Evolutionary conservation across 2,329 filamentous ascomycete genomes (phyloP), one percentile per base, ranked within the genome.

Genomic region (Pseudogymnoascus sp.): DNA sequence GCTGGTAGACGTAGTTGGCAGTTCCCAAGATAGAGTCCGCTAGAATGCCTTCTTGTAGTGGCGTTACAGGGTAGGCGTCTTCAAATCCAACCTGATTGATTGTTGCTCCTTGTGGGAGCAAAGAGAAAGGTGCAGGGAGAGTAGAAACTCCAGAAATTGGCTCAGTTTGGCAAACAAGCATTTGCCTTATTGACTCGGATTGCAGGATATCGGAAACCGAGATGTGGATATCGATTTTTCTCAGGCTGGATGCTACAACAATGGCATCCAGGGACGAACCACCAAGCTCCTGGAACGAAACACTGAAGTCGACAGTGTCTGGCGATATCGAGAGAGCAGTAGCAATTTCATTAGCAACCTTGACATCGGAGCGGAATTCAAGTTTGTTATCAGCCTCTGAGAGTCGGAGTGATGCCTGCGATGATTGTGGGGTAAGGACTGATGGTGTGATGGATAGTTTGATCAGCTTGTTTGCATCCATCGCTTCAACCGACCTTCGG

Each of bases 41-140:
- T 16, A 78, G 62, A 1, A 77, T 62, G 0, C 71, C 71, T 62
- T 73, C 72, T 58, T 78, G 76, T 1, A 74, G 64, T 1, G 70
- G 67, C 5, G 71, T 70, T 60, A 70, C 72, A 1, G 74, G 74
- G 43, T 74, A 77, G 0, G 74, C 64, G 61, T 76, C 74, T 32
- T 73, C 68, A 20, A 72, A 61, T 3, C 62, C 39, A n/a, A n/a
- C 58, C 12, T 25, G 20, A 58, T 28, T 41, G 58, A 50, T 54
- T 25, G 32, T 54, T 32, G 47, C 47, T 54, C n/a, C 47, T 20
- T 54, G 47, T 20, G 47, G 47, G 47, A 54, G 28, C 12, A 54
- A 32, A 18, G 47, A 41, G 57, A 58, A 37, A n/a, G 34, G 34
- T 32, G 11, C 57, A 16, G 37, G 57, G 8, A n/a, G 14, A 8